Evolutionary conservation across 371 early-diverging fungal species (phyloP).

Genomic region (Aphelidium insulamus): DNA sequence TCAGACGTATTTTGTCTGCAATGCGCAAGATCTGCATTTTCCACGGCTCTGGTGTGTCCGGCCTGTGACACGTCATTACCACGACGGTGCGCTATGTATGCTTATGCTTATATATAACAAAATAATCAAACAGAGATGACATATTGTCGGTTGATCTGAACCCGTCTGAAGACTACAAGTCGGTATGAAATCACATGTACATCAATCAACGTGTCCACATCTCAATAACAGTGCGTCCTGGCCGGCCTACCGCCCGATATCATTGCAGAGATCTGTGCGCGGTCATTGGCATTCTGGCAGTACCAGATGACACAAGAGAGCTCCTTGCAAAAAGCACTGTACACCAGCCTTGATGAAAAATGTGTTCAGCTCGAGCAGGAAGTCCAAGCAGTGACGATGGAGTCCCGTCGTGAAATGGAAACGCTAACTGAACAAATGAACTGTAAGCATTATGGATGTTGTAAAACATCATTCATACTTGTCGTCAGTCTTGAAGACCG

Average conservation of each 20-base stretch:
- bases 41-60: conserved; percentile 12
- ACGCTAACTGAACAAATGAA: conserved; percentile 6
- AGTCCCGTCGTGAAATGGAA: conserved; percentile 6
- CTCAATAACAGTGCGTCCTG: conserved; percentile 8
- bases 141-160: conserved; percentile 12
- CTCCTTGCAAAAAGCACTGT: conserved; percentile 10
- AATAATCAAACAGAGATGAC: conserved; percentile 9
- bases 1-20: conserved; percentile 14
- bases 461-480: background rate
- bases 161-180: conserved; percentile 18
- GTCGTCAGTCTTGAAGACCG: conserved; percentile 4
- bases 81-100: conserved; percentile 4
- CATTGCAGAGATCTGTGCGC: conserved; percentile 11
- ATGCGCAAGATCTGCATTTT: conserved; percentile 10
- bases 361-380: conserved; percentile 5
- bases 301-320: conserved; percentile 13
- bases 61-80: conserved; percentile 17
- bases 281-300: conserved; percentile 12
- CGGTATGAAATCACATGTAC: conserved; percentile 6
- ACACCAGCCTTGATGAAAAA: background rate
- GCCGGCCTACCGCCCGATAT: conserved; percentile 14
- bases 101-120: background rate
- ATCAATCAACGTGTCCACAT: background rate
- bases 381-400: conserved; percentile 5
- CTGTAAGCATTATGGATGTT: background rate